Percentiles rank a stretch among this genome's conserved stretches.
These are phyloP conservation scores for Mallotus japonicus DNA, from an alignment of 441 rosid species.

Conservation along the genomic window DNA sequence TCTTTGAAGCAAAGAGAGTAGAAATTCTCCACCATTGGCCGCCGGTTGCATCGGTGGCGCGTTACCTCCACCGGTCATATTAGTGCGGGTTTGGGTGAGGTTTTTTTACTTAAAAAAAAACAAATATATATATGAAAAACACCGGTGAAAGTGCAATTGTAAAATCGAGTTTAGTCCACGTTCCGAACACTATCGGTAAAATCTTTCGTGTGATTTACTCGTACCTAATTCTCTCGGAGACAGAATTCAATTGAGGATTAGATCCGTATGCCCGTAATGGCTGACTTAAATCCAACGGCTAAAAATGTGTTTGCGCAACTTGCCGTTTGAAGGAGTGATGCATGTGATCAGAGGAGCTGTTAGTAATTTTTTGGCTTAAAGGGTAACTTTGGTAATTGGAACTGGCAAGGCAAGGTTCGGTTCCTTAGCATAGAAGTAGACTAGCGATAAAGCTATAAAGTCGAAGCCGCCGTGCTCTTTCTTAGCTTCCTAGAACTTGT, in stretches of 20 bases:
- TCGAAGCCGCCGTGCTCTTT: too few species aligned
- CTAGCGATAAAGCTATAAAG: too few species aligned
- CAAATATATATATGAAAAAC: neutral
- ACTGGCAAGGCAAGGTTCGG: too few species aligned
- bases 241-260: neutral
- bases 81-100: slow-evolving; percentile 10
- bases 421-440: too few species aligned
- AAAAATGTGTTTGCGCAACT: neutral
- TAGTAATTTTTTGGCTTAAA: neutral
- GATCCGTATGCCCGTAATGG: neutral
- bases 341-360: neutral
- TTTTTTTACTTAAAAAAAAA: slow-evolving; percentile 7
- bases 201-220: neutral
- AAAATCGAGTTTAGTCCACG: neutral
- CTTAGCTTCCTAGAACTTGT: too few species aligned
- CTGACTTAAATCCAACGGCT: neutral
- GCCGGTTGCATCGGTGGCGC: slow-evolving; percentile 43
- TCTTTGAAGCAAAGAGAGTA: slow-evolving; percentile 66
- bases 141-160: too few species aligned
- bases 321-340: neutral
- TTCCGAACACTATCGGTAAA: neutral
- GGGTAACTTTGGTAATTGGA: neutral
- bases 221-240: neutral
- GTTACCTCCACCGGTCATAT: slow-evolving; percentile 57
- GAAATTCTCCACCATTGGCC: slow-evolving; percentile 65